A percentile compares a stretch with the other conserved stretches of the same genome.
Evolutionary conservation across 768 basidiomycete species (phyloP).

Genomic region (Suillus variegatus): DNA sequence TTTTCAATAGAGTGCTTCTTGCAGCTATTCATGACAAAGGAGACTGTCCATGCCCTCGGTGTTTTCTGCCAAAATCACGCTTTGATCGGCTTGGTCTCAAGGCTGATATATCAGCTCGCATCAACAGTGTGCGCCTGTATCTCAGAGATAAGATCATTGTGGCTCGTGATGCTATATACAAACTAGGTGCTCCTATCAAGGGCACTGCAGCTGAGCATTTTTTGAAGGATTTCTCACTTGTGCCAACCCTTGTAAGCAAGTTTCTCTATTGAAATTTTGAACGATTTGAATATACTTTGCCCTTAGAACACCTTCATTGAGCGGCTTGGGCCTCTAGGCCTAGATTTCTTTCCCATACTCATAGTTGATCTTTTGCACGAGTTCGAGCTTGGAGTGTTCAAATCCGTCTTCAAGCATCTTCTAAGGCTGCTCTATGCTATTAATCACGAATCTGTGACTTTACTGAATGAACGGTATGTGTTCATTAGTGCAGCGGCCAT

Average conservation of each 20-base stretch:
- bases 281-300: background rate
- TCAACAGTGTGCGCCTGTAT: background rate
- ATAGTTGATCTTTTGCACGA: constrained; percentile 42
- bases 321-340: constrained; percentile 17
- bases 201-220: background rate
- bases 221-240: constrained; percentile 12
- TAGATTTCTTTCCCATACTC: constrained; percentile 30
- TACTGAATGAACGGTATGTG: constrained; percentile 27
- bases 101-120: constrained; percentile 12
- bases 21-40: constrained; percentile 28
- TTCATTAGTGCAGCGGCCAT: background rate
- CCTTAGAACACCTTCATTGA: constrained; percentile 36
- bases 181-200: constrained; percentile 11
- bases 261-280: background rate
- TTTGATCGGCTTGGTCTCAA: constrained; percentile 19
- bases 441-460: constrained; percentile 13
- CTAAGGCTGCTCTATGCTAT: constrained; percentile 30
- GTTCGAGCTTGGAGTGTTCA: constrained; percentile 42
- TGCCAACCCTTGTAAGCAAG: constrained; percentile 16
- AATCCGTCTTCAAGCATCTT: constrained; percentile 36
- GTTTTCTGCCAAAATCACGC: constrained; percentile 17
- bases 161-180: constrained; percentile 11
- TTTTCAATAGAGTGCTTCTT: constrained; percentile 21
- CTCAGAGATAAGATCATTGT: constrained; percentile 7
- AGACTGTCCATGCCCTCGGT: constrained; percentile 28